Conservation (phyloP, 108 stramenopile genomes). For the Parietichytrium sp. region DNA sequence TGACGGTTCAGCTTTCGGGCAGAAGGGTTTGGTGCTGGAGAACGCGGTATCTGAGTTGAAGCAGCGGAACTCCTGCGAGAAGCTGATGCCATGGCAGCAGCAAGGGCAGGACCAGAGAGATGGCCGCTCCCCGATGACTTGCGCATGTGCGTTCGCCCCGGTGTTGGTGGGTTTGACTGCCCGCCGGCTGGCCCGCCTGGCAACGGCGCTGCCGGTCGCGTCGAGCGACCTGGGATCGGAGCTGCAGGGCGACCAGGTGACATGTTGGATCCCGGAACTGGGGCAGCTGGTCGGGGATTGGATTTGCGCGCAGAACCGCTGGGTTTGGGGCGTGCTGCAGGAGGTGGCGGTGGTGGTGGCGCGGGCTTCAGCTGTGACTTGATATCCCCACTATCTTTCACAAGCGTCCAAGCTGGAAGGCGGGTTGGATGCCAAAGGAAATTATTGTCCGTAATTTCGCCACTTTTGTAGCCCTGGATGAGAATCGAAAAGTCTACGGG, state of each 20-base stretch:
- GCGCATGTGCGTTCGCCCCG: neutral
- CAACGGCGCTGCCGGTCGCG: neutral
- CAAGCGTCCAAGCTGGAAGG: neutral
- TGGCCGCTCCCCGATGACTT: neutral
- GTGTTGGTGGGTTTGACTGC: neutral
- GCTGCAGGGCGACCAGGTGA: neutral
- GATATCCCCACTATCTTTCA: neutral
- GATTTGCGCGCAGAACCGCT: neutral
- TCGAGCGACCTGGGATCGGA: neutral
- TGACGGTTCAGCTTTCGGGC: neutral
- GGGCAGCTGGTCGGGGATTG: neutral
- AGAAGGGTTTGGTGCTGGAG: neutral
- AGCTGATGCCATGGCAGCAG: neutral
- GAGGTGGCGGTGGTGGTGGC: neutral
- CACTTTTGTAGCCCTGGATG: neutral
- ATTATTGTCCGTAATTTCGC: neutral
- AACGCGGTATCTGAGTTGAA: neutral
- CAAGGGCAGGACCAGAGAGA: conserved; percentile 5
- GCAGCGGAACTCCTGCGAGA: neutral
- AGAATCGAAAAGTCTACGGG: neutral
- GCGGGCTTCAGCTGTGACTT: neutral
- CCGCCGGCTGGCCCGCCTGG: neutral
- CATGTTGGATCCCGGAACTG: neutral
- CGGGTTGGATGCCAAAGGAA: conserved; percentile 14
- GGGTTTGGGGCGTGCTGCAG: neutral